Evolutionary conservation across 768 basidiomycete genomes (phyloP).

Genomic region (Phaffia tasmanica): DNA sequence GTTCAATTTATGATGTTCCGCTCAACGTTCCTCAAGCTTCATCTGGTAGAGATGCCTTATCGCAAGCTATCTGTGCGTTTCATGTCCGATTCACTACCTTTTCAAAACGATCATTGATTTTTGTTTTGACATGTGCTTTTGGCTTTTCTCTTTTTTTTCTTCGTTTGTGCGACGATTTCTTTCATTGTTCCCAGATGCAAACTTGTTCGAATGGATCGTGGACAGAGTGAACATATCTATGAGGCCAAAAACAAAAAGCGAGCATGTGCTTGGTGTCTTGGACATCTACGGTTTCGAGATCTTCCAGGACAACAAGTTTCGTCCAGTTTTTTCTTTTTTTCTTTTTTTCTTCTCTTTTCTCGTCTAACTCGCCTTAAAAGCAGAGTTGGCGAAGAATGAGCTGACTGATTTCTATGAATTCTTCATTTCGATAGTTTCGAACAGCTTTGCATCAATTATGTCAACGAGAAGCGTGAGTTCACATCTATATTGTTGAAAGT

Average conservation of each 20-base stretch:
- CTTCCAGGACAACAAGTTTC: slow-evolving; percentile 73
- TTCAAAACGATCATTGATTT: not conserved
- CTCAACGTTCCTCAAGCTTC: slow-evolving; percentile 77
- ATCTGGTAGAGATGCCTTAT: slow-evolving; percentile 77
- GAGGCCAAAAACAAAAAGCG: slow-evolving; percentile 63
- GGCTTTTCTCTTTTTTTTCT: too few species aligned
- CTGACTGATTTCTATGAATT: too few species aligned
- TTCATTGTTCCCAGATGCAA: slow-evolving; percentile 11
- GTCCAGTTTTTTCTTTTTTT: too few species aligned
- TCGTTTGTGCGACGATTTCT: not conserved
- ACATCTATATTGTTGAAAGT: not conserved
- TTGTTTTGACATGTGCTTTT: not conserved
- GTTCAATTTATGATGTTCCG: slow-evolving; percentile 91
- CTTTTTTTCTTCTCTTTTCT: too few species aligned
- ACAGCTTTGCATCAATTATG: slow-evolving; percentile 99
- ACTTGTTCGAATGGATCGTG: slow-evolving; percentile 80
- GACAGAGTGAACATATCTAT: slow-evolving; percentile 90
- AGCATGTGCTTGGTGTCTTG: slow-evolving; percentile 84
- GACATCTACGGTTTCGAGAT: slow-evolving; percentile 96
- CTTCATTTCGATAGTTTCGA: slow-evolving; percentile 54
- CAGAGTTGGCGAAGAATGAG: too few species aligned
- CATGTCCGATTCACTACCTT: not conserved
- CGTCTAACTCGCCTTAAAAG: too few species aligned
- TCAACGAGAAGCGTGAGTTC: slow-evolving; percentile 76
- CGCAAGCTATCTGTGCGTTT: slow-evolving; percentile 60